These are phyloP conservation scores for Epichloe glyceriae DNA, from an alignment of 2,329 filamentous ascomycete genomes.

Conservation along the genomic window DNA sequence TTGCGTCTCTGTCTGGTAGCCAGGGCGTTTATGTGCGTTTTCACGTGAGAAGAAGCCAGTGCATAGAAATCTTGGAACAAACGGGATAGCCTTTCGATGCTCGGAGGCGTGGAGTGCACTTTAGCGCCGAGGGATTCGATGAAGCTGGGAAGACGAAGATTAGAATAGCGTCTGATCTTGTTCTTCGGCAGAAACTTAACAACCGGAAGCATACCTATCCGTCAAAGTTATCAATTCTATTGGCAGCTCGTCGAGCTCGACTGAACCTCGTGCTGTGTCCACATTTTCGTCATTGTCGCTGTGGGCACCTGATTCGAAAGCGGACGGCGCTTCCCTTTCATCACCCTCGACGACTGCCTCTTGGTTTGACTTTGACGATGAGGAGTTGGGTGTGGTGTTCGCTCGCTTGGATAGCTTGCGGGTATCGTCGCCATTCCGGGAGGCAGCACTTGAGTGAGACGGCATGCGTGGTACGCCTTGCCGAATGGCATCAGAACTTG, in stretches of 20 bases:
- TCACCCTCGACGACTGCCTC: slow-evolving; percentile 11
- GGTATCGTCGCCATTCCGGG: slow-evolving; percentile 18
- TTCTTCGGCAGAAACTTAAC: neutral
- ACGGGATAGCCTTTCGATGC: slow-evolving; percentile 68
- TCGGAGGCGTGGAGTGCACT: slow-evolving; percentile 72
- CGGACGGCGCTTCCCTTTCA: slow-evolving; percentile 26
- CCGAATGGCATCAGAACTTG: slow-evolving; percentile 17
- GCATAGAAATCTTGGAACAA: slow-evolving; percentile 92
- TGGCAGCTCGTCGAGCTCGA: slow-evolving; percentile 77
- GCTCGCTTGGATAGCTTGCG: slow-evolving; percentile 29
- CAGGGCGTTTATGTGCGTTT: slow-evolving; percentile 72
- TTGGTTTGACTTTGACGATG: slow-evolving; percentile 6
- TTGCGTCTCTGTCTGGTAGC: slow-evolving; percentile 63
- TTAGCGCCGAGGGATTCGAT: slow-evolving; percentile 81
- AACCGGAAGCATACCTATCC: slow-evolving; percentile 51
- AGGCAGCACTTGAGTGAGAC: slow-evolving; percentile 17
- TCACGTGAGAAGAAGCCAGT: slow-evolving; percentile 67
- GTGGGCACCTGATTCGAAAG: slow-evolving; percentile 34
- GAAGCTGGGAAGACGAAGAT: slow-evolving; percentile 44
- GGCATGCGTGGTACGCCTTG: slow-evolving; percentile 17
- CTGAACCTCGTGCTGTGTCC: slow-evolving; percentile 40
- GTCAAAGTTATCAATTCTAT: slow-evolving; percentile 86
- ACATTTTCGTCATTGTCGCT: slow-evolving; percentile 31
- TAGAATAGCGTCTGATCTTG: neutral
- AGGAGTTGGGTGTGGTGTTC: slow-evolving; percentile 31